These are phyloP conservation scores for Psidium friedrichsthalianum DNA, from an alignment of 345 rosid genomes.

Conservation along the genomic window DNA sequence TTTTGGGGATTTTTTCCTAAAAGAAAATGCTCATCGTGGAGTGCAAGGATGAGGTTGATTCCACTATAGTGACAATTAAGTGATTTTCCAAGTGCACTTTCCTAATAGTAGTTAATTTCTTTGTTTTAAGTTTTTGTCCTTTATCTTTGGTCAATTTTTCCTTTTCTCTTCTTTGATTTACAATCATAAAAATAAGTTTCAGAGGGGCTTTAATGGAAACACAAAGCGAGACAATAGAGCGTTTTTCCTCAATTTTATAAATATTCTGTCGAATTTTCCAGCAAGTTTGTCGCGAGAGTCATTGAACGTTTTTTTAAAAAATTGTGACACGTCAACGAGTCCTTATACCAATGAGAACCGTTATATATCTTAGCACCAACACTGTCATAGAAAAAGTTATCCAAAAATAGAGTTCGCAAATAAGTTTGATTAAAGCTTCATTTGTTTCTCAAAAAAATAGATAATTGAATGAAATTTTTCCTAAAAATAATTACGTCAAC, in stretches of 20 bases:
- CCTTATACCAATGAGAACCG: accelerated
- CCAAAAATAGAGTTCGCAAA: not conserved
- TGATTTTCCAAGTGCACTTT: not conserved
- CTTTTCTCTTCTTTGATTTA: not conserved
- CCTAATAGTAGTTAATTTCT: not conserved
- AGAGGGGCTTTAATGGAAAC: not conserved
- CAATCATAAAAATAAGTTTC: not conserved
- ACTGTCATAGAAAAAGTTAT: not conserved
- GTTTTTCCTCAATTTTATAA: not conserved
- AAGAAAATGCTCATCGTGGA: not conserved
- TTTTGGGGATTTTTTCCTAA: too few species aligned
- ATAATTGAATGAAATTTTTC: too few species aligned
- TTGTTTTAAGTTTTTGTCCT: not conserved
- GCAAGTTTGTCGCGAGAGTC: not conserved
- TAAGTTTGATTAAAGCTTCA: not conserved
- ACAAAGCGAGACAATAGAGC: accelerated
- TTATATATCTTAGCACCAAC: accelerated
- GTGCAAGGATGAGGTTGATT: not conserved
- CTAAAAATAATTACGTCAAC: too few species aligned
- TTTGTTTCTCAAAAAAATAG: too few species aligned
- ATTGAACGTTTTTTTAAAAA: not conserved
- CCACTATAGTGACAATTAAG: not conserved
- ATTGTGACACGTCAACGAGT: accelerated
- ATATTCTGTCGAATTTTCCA: not conserved
- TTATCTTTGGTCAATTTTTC: not conserved